Percentiles rank a stretch among this genome's conserved stretches.
These are phyloP conservation scores for Flueggea neowawraea DNA, from an alignment of 441 rosid species.

Conservation along the genomic window DNA sequence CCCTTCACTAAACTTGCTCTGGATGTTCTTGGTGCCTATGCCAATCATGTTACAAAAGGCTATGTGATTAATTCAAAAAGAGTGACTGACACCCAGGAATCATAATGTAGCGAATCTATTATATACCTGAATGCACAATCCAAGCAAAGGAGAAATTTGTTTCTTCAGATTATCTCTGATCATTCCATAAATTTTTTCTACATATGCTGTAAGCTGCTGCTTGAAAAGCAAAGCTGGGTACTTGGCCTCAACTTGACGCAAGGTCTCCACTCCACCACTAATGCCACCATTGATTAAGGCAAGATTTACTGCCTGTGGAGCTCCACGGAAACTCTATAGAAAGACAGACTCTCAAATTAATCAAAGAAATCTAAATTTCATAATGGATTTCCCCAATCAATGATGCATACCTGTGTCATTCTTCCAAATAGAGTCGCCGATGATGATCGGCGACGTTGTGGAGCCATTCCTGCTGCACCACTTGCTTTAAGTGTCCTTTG, in stretches of 20 bases:
- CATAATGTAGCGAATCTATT: neutral
- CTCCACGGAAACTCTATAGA: constrained; percentile 86
- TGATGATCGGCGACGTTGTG: constrained; percentile 97
- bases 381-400: constrained; percentile 2
- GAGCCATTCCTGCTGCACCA: constrained; percentile 99
- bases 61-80: neutral
- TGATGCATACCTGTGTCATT: constrained; percentile 73
- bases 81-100: neutral
- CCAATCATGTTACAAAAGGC: constrained; percentile 13
- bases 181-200: constrained; percentile 99
- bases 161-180: constrained; percentile 99
- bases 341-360: constrained; percentile 16
- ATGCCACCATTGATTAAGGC: constrained; percentile 67
- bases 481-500: constrained; percentile 98
- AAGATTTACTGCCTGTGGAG: constrained; percentile 93
- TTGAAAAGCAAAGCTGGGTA: constrained; percentile 99
- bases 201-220: constrained; percentile 99
- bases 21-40: constrained; percentile 98
- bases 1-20: constrained; percentile 99
- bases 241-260: constrained; percentile 98
- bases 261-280: constrained; percentile 59
- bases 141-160: constrained; percentile 98
- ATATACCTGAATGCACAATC: constrained; percentile 95
- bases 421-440: constrained; percentile 97
- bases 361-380: constrained; percentile 8